Evolutionary conservation across 1,284 basidiomycete genomes (phyloP).

Genomic region (Leccinum griseonigrum): DNA sequence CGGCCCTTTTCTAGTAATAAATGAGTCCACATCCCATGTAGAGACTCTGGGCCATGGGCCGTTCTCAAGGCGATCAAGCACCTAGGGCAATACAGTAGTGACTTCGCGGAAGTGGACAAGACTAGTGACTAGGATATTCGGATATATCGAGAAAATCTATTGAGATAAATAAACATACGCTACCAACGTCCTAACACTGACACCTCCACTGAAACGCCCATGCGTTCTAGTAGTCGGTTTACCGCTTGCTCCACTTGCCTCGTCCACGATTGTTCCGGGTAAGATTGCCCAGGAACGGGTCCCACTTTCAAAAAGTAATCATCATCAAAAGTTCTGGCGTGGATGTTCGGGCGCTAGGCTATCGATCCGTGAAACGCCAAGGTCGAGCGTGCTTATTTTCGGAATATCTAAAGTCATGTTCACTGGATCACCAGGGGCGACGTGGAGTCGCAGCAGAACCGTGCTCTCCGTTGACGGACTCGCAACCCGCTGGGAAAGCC

Average conservation of each 20-base stretch:
- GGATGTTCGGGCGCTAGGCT: slow-evolving; percentile 50
- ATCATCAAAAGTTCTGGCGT: slow-evolving; percentile 50
- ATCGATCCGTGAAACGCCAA: slow-evolving; percentile 51
- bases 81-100: too few species aligned
- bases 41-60: too few species aligned
- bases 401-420: slow-evolving; percentile 13
- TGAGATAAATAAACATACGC: neutral
- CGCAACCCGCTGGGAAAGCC: slow-evolving; percentile 22
- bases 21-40: too few species aligned
- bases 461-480: slow-evolving; percentile 20
- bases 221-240: slow-evolving; percentile 11
- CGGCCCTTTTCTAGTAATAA: too few species aligned
- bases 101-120: too few species aligned
- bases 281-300: slow-evolving; percentile 8
- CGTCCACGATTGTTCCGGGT: slow-evolving; percentile 18
- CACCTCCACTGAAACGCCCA: slow-evolving; percentile 15
- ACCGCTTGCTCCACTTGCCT: slow-evolving; percentile 19
- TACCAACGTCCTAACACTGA: slow-evolving; percentile 47
- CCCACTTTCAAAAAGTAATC: slow-evolving; percentile 58
- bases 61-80: too few species aligned
- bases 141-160: neutral
- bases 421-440: neutral
- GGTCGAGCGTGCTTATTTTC: slow-evolving; percentile 21
- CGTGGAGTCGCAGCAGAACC: slow-evolving; percentile 41
- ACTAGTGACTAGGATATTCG: too few species aligned